A percentile compares a stretch with the other conserved stretches of the same genome.
Conservation (phyloP, 129 eudicot genomes). For the Kitagawia praeruptora region DNA sequence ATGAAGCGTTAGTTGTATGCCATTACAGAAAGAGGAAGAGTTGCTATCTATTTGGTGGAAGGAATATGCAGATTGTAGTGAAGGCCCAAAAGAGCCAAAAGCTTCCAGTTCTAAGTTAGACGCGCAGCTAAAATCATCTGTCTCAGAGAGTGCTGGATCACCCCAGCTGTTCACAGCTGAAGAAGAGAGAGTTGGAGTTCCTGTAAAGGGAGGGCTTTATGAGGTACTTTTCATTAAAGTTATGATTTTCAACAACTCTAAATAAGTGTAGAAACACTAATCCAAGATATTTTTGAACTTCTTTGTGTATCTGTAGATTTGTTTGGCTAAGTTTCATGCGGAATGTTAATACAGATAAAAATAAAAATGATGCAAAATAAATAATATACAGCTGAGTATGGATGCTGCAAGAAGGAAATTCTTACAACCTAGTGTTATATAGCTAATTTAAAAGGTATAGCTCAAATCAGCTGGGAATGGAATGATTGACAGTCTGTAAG, state of each 20-base stretch:
- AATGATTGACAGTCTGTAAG: background rate
- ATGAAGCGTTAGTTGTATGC: conserved; percentile 9
- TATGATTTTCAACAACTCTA: conserved; percentile 5
- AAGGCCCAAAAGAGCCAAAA: conserved; percentile 69
- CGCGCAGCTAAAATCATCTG: conserved; percentile 21
- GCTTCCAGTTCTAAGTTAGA: conserved; percentile 31
- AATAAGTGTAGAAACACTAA: background rate
- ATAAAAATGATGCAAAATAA: background rate
- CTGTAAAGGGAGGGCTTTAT: conserved; percentile 95
- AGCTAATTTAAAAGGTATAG: background rate
- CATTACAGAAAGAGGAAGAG: conserved; percentile 76
- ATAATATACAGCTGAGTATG: background rate
- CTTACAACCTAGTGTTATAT: background rate
- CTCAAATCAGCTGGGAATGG: background rate
- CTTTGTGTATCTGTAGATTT: background rate
- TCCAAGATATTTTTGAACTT: background rate
- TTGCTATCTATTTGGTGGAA: conserved; percentile 87
- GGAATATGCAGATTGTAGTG: conserved; percentile 95
- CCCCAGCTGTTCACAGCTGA: conserved; percentile 31
- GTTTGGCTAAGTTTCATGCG: background rate
- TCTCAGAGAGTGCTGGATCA: conserved; percentile 28
- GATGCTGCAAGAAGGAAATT: background rate
- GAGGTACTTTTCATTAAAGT: conserved; percentile 44
- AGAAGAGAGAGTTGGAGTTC: conserved; percentile 95
- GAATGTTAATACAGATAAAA: too few species aligned